Conservation (phyloP, 208 protist species). For the Porcisia hertigi region DNA sequence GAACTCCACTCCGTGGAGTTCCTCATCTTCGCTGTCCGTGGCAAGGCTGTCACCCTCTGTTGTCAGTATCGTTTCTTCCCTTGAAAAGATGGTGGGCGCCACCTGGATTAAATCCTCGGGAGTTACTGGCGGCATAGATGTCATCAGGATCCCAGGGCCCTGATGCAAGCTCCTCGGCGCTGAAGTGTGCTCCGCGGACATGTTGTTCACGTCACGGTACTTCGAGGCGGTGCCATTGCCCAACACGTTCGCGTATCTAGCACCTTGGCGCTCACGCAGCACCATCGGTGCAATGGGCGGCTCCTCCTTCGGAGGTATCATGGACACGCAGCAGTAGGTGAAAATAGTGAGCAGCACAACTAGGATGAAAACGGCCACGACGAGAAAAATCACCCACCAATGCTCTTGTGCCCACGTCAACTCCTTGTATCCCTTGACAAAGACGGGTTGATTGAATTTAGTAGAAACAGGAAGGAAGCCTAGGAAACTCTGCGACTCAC, state of each 20-base stretch:
- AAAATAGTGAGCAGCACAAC: conserved; percentile 34
- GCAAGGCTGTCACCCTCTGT: conserved; percentile 17
- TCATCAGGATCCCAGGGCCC: conserved; percentile 5
- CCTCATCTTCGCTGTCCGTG: not conserved
- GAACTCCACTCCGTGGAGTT: not conserved
- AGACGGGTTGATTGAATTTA: conserved; percentile 33
- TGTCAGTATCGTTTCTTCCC: conserved; percentile 20
- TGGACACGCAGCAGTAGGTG: conserved; percentile 50
- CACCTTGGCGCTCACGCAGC: conserved; percentile 47
- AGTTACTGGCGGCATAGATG: conserved; percentile 13
- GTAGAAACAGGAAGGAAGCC: conserved; percentile 10
- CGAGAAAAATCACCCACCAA: conserved; percentile 57
- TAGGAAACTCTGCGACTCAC: conserved; percentile 41
- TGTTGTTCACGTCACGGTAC: not conserved
- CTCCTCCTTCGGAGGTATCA: conserved; percentile 18
- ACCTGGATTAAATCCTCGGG: conserved; percentile 28
- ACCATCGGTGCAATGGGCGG: conserved; percentile 48
- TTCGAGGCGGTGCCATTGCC: conserved; percentile 17
- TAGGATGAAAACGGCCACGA: conserved; percentile 34
- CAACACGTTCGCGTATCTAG: conserved; percentile 22
- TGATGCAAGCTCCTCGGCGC: not conserved
- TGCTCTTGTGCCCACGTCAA: conserved; percentile 54
- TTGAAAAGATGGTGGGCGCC: conserved; percentile 16
- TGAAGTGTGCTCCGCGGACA: not conserved
- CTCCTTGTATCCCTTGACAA: conserved; percentile 52